These are phyloP conservation scores for Colletotrichum tropicicola DNA, from an alignment of 2,329 filamentous ascomycete genomes.

Conservation along the genomic window DNA sequence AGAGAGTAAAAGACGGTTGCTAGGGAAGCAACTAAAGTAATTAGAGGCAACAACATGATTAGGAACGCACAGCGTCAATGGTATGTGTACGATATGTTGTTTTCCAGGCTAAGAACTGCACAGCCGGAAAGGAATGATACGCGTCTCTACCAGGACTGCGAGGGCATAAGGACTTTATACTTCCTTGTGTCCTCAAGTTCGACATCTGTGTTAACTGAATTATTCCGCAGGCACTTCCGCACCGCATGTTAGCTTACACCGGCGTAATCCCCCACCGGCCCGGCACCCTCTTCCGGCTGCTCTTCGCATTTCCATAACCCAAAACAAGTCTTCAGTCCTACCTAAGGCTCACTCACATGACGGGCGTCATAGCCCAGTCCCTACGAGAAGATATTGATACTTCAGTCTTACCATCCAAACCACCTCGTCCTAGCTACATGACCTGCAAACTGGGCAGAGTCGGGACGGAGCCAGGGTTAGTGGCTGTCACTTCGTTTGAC, in stretches of 20 bases:
- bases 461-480: neutral
- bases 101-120: too few species aligned
- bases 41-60: conserved; percentile 1
- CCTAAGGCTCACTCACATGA: neutral
- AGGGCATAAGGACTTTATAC: too few species aligned
- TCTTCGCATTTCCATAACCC: neutral
- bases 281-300: too few species aligned
- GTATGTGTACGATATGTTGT: neutral
- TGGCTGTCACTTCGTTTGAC: neutral
- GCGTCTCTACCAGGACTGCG: too few species aligned
- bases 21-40: conserved; percentile 8
- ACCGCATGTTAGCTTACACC: too few species aligned
- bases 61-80: neutral
- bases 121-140: too few species aligned
- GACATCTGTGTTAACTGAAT: too few species aligned
- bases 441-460: neutral
- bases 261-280: too few species aligned
- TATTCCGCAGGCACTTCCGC: too few species aligned
- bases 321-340: neutral
- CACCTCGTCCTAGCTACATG: neutral
- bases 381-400: neutral
- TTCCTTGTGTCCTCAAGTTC: too few species aligned
- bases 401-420: neutral
- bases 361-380: neutral
- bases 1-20: conserved; percentile 9